These are phyloP conservation scores for Penicillium ucsense DNA, from an alignment of 495 filamentous ascomycete genomes.

Conservation along the genomic window DNA sequence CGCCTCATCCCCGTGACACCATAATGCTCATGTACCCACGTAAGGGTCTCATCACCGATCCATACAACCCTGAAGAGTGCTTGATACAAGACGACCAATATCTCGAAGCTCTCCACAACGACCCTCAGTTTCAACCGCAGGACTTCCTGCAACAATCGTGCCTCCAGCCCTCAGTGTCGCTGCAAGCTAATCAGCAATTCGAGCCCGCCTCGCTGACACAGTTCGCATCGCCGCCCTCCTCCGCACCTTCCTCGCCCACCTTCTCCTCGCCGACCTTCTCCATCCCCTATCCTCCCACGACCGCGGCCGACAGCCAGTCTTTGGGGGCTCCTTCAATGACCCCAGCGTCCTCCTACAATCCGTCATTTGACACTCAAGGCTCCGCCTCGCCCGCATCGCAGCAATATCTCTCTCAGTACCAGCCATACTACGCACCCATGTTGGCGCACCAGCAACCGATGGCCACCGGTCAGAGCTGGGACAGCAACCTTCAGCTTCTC, in stretches of 20 bases:
- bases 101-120: conserved; percentile 24
- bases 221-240: conserved; percentile 33
- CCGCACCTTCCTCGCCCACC: conserved; percentile 30
- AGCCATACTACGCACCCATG: conserved; percentile 32
- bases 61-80: conserved; percentile 28
- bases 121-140: conserved; percentile 19
- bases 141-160: conserved; percentile 8
- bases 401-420: conserved; percentile 24
- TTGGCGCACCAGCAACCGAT: conserved; percentile 34
- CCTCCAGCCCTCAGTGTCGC: conserved; percentile 32
- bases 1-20: conserved; percentile 23
- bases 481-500: conserved; percentile 32
- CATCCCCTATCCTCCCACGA: conserved; percentile 19
- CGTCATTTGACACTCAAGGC: conserved; percentile 27
- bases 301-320: conserved; percentile 25
- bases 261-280: conserved; percentile 36
- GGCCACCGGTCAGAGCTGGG: conserved; percentile 32
- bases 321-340: conserved; percentile 42
- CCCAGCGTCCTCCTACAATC: conserved; percentile 35
- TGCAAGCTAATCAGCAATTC: conserved; percentile 15
- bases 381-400: conserved; percentile 25
- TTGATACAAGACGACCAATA: conserved; percentile 40
- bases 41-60: conserved; percentile 41
- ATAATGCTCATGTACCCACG: conserved; percentile 42
- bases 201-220: conserved; percentile 7